phyloP scores from a whole-genome alignment of 495 filamentous ascomycete species.

The Talaromyces trachyspermus region DNA sequence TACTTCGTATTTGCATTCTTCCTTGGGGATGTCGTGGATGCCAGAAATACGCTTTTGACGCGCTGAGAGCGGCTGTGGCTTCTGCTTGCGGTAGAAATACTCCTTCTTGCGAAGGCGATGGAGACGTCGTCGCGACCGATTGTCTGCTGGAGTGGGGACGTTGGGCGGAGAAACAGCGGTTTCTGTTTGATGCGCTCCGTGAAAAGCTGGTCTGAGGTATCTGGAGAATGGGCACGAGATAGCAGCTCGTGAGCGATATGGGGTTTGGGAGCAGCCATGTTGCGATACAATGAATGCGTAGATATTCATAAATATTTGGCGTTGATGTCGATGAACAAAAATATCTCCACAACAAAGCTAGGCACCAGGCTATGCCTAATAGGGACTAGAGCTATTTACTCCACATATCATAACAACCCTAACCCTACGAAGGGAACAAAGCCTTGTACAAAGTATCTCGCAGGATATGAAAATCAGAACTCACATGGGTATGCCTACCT shows the following conservation, averaged over 20 bases:
- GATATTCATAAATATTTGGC: too few species aligned
- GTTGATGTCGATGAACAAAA: conserved; percentile 7
- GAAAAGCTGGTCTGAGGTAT: conserved; percentile 61
- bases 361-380: too few species aligned
- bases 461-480: not conserved
- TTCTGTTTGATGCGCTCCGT: conserved; percentile 74
- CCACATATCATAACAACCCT: not conserved
- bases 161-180: conserved; percentile 70
- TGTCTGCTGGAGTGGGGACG: conserved; percentile 55
- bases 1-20: conserved; percentile 61
- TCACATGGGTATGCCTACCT: not conserved
- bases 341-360: not conserved
- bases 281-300: too few species aligned
- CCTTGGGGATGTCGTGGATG: conserved; percentile 64
- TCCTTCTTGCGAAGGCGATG: conserved; percentile 48
- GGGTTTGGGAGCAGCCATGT: conserved; percentile 19
- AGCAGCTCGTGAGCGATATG: conserved; percentile 64
- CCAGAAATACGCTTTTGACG: conserved; percentile 64
- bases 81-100: conserved; percentile 50
- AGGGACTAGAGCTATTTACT: too few species aligned
- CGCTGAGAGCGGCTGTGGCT: conserved; percentile 72
- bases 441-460: not conserved
- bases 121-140: conserved; percentile 56
- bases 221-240: conserved; percentile 62
- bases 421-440: not conserved